A percentile compares a stretch with the other conserved stretches of the same genome.
These are phyloP conservation scores for Naganishia sp. DNA, from an alignment of 1,284 basidiomycete genomes.

Conservation along the genomic window DNA sequence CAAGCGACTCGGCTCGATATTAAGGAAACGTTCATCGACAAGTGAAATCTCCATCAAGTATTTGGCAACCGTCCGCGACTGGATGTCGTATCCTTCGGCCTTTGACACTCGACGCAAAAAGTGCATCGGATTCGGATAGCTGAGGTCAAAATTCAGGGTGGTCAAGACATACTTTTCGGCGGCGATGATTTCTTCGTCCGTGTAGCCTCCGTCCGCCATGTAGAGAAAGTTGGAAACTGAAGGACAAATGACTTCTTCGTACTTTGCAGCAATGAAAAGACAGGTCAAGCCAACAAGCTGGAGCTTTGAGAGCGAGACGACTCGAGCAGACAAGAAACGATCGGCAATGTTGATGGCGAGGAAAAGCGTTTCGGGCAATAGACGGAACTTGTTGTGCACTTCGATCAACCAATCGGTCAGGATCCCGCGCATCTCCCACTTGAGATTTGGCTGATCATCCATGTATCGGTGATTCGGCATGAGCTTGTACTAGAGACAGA, in stretches of 20 bases:
- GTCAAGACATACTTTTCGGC: slow-evolving; percentile 92
- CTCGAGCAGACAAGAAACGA: slow-evolving; percentile 87
- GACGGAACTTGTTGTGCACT: slow-evolving; percentile 88
- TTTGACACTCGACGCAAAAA: slow-evolving; percentile 90
- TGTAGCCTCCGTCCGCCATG: slow-evolving; percentile 86
- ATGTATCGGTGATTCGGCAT: slow-evolving; percentile 89
- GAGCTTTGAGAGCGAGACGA: slow-evolving; percentile 87
- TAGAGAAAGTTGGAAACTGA: slow-evolving; percentile 83
- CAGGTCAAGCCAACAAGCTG: slow-evolving; percentile 94
- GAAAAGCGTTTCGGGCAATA: slow-evolving; percentile 94
- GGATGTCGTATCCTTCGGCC: slow-evolving; percentile 92
- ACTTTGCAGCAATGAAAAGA: slow-evolving; percentile 91
- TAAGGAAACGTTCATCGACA: slow-evolving; percentile 82
- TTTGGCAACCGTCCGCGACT: slow-evolving; percentile 87
- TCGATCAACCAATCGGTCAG: slow-evolving; percentile 97
- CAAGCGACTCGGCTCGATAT: slow-evolving; percentile 77
- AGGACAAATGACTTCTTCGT: slow-evolving; percentile 93
- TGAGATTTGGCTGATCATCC: slow-evolving; percentile 83
- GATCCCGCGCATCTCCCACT: slow-evolving; percentile 92
- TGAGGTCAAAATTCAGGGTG: slow-evolving; percentile 87
- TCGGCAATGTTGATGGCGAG: slow-evolving; percentile 94
- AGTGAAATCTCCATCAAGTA: slow-evolving; percentile 88
- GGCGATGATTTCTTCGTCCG: slow-evolving; percentile 81
- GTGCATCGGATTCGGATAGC: slow-evolving; percentile 90
- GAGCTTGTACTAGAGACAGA: slow-evolving; percentile 63